These are phyloP conservation scores for Effrenium voratum DNA, from an alignment of 73 alveolate genomes.

Conservation along the genomic window DNA sequence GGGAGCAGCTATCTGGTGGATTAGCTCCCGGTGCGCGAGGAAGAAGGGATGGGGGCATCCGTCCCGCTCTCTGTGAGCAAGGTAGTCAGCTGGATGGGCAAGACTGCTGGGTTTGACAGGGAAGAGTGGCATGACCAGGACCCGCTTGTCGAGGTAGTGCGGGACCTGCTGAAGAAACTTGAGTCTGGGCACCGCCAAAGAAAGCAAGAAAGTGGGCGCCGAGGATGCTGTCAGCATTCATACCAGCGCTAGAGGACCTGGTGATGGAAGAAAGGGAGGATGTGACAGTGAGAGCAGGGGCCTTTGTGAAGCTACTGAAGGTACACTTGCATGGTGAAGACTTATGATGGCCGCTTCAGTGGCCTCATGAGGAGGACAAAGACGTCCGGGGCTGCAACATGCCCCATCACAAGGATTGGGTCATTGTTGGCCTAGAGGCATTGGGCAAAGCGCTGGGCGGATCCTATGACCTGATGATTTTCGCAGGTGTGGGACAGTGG, in stretches of 20 bases:
- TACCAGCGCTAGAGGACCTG: neutral
- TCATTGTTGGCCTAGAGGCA: neutral
- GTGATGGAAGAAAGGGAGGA: neutral
- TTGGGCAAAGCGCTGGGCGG: neutral
- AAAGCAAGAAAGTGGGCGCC: conserved; percentile 3
- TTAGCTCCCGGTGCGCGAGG: neutral
- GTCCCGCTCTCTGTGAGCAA: neutral
- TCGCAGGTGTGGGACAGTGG: too few species aligned
- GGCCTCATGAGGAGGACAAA: conserved; percentile 8
- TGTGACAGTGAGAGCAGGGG: neutral
- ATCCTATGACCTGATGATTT: too few species aligned
- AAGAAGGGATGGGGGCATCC: neutral
- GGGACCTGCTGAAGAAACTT: neutral
- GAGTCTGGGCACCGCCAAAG: neutral
- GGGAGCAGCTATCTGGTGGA: neutral
- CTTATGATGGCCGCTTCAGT: neutral
- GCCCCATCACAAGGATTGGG: too few species aligned
- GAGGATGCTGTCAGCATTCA: neutral
- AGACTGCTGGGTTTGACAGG: neutral
- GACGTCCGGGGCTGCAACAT: neutral
- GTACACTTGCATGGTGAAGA: neutral
- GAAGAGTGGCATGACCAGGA: neutral
- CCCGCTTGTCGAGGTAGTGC: neutral
- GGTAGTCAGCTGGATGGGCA: neutral
- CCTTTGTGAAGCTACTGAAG: neutral